Conservation (phyloP, 768 basidiomycete species). For the Suillus subalutaceus region DNA sequence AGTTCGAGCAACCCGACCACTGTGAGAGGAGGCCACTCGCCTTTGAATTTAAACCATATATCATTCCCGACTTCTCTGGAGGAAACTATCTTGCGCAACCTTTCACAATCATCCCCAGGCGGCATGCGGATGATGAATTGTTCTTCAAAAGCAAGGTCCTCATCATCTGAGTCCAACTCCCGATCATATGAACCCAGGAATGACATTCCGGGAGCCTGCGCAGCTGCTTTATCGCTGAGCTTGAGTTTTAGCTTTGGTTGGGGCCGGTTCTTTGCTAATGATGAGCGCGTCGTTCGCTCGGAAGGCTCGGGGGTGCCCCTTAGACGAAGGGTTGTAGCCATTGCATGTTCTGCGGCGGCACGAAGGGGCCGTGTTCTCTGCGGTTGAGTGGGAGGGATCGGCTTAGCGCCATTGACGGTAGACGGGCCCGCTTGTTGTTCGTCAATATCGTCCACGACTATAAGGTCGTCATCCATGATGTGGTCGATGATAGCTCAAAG, state of each 20-base stretch:
- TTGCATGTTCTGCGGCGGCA: conserved; percentile 36
- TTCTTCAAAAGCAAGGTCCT: conserved; percentile 94
- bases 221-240: conserved; percentile 79
- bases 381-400: conserved; percentile 17
- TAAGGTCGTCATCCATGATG: conserved; percentile 62
- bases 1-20: not conserved
- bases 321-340: conserved; percentile 38
- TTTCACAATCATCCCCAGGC: conserved; percentile 79
- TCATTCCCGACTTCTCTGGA: conserved; percentile 79
- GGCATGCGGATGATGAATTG: conserved; percentile 94
- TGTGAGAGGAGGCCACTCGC: conserved; percentile 39
- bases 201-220: conserved; percentile 82
- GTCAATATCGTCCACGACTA: conserved; percentile 63
- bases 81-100: conserved; percentile 78
- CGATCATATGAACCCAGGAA: conserved; percentile 92
- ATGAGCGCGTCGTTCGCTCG: conserved; percentile 64
- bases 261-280: conserved; percentile 46
- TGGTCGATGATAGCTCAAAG: conserved; percentile 1
- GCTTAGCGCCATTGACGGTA: conserved; percentile 27
- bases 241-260: conserved; percentile 88
- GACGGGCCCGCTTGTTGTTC: conserved; percentile 42
- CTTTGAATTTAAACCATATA: conserved; percentile 98
- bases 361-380: conserved; percentile 36
- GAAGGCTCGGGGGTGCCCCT: conserved; percentile 30
- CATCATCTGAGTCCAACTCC: conserved; percentile 93